Evolutionary conservation across 371 early-diverging fungal species (phyloP), one percentile per base, ranked within the genome.

Genomic region (Mucor mucedo): DNA sequence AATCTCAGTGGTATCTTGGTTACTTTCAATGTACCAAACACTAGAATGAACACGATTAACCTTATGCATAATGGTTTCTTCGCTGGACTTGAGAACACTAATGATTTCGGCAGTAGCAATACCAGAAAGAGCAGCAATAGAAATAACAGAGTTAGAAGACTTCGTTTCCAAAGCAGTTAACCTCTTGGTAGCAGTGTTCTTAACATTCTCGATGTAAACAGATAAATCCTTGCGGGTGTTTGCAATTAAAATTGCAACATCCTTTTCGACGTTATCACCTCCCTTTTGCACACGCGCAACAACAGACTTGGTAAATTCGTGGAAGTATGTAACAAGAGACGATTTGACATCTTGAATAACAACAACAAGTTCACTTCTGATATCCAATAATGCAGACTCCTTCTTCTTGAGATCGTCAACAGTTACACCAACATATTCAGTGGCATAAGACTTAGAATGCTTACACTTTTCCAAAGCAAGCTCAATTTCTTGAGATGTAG

Each of bases 401-500:
- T 73, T 73, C 38, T 66, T 60, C 28, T 69, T 41, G 6, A 73
- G 42, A 28, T 70, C 61, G 4, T 73, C 64, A 28, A 70, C 50
- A 56, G 70, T 66, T 32, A 53, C 52, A 48, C 70, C 73, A 21
- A 70, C 58, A 52, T 55, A 69, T n/a, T 55, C 55, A 30, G 39
- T 54, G 3, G 44, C 8, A 9, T 21, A 5, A 4, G 58, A 52
- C 16, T 65, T 54, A 14, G 35, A 35, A 13, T 62, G 32, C 60
- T 72, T 72, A 55, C 65, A 61, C n/a, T 70, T 63, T n/a, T 73
- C 73, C 29, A 73, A 56, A 52, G 70, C 70, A 0, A 35, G 32
- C 48, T 56, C 55, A 11, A 73, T 65, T 50, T 73, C 73, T 45
- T 70, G 66, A 27, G 55, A 47, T 21, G 73, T 73, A 7, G 70